These are phyloP conservation scores for Clarireedia homoeocarpa DNA, from an alignment of 2,329 filamentous ascomycete species.

Conservation along the genomic window DNA sequence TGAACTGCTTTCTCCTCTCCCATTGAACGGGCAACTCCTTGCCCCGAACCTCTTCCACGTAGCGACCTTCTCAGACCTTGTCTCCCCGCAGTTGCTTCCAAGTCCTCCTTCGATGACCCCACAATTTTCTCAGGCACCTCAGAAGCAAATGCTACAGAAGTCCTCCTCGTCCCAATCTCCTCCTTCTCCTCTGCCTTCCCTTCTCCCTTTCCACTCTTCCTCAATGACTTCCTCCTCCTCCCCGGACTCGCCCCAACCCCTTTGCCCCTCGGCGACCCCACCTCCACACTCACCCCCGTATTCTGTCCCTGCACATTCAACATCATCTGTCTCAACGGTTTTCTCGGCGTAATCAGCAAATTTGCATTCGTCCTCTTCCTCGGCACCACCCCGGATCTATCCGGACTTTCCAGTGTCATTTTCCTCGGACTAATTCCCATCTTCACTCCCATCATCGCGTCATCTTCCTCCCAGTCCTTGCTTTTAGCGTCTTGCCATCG, in stretches of 20 bases:
- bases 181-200: constrained; percentile 6
- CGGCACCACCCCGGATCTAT: constrained; percentile 13
- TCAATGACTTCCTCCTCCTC: constrained; percentile 19
- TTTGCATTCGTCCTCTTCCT: constrained; percentile 29
- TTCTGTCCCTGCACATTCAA: background rate
- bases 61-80: constrained; percentile 4
- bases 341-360: constrained; percentile 28
- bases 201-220: constrained; percentile 17
- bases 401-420: constrained; percentile 11
- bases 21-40: too few species aligned
- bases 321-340: constrained; percentile 17
- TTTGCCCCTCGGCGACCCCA: background rate
- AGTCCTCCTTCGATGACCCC: background rate
- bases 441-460: background rate
- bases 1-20: too few species aligned
- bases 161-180: background rate
- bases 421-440: constrained; percentile 9
- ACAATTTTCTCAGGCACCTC: background rate
- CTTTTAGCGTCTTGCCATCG: constrained; percentile 22
- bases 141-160: background rate
- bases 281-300: background rate
- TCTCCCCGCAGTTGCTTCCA: background rate
- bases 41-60: background rate
- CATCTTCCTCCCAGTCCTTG: background rate
- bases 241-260: constrained; percentile 4